Evolutionary conservation across 352 stramenopile genomes (phyloP), one percentile per base, ranked within the genome.

Genomic region (Globisporangium iwayamae): DNA sequence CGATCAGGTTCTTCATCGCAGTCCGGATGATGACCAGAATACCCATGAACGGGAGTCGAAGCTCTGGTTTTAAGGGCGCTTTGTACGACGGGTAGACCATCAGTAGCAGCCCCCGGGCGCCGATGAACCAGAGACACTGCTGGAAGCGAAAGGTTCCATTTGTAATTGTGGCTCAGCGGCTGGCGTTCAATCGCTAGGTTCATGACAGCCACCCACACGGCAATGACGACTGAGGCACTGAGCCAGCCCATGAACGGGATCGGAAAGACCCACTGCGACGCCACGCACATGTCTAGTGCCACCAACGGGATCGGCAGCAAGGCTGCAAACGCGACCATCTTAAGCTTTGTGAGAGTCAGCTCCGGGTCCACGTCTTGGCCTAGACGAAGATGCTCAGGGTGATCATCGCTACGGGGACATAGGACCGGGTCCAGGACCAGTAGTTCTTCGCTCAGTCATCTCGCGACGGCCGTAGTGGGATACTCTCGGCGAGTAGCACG

Each of bases 261-360:
- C 0, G 71, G 75, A 34, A 77, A 86, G 0, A 67, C 60, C 75
- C 77, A 82, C 1, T 59, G 36, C 9, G 56, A 58, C 6, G 63
- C 64, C 32, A 48, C 34, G 2, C 38, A 63, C 2, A 50, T 32
- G 30, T 30, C 34, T n/a, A 50, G 46, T 36, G 46, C 32, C 9
- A 63, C 34, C 18, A 56, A 32, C 2, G 10, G 7, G 4, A 39
- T 22, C 6, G 50, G 50, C 14, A 56, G 0, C 14, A 10, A 11
- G 13, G 28, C 18, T 0, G 50, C 50, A 7, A 56, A 25, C 5
- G 22, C 28, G 8, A 14, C 50, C 50, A 56, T 56, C 28, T 28
- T 38, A 28, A 7, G 14, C 6, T 56, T 56, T 14, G 50, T 56
- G 50, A 56, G 50, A 6, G 28, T 28, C 11, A 56, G 28, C 9